Evolutionary conservation across 2,329 filamentous ascomycete genomes (phyloP).

Genomic region (Xylariomycetidae sp.): DNA sequence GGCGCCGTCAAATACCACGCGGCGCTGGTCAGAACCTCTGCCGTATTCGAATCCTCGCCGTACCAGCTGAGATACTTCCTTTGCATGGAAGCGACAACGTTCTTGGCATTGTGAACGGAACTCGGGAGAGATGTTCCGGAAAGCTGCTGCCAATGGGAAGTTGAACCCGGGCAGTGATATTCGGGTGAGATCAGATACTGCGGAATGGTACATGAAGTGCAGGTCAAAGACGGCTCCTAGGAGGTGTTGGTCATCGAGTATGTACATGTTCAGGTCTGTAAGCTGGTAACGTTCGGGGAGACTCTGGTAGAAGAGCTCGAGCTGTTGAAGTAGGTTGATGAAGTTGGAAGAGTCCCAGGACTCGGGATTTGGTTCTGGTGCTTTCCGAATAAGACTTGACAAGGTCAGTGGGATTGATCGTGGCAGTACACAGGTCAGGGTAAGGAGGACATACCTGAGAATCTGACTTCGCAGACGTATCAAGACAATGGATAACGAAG

Average conservation of each 20-base stretch:
- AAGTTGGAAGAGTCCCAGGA: background rate
- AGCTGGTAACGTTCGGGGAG: background rate
- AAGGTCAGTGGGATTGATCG: background rate
- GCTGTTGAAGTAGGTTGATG: background rate
- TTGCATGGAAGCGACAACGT: background rate
- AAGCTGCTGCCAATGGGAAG: background rate
- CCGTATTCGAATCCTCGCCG: background rate
- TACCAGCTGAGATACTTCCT: background rate
- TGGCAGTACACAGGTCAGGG: background rate
- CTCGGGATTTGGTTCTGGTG: background rate
- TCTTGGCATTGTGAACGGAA: constrained; percentile 1
- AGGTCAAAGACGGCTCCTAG: background rate
- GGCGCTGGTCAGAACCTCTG: background rate
- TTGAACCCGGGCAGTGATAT: constrained; percentile 1
- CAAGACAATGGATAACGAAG: background rate
- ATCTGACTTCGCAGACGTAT: background rate
- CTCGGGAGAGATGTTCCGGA: background rate
- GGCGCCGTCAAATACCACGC: background rate
- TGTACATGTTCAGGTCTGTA: constrained; percentile 1
- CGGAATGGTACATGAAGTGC: background rate
- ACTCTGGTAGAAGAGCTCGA: background rate
- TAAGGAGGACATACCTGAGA: background rate
- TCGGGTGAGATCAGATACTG: background rate
- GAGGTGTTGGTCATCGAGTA: background rate
- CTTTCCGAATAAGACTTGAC: background rate